Base-by-base conservation (phyloP, 345 rosid species). In the Eucalyptus pauciflora region DNA sequence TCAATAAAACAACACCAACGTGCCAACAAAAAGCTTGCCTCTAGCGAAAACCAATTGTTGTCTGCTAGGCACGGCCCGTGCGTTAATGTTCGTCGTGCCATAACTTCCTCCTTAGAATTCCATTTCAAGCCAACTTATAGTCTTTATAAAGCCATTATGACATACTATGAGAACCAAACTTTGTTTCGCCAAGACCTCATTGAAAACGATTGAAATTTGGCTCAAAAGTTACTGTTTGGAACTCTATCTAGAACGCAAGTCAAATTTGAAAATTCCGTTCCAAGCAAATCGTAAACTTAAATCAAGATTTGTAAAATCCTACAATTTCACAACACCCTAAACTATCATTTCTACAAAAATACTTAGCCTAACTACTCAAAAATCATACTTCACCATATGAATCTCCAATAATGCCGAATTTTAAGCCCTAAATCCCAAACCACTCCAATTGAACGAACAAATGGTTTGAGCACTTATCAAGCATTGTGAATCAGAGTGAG, bases 61-160 rank as follows among this genome's bases (percentile, higher is more conserved):
- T 17, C 0, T 51, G 4, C 10, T 52, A 52, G 10, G 24, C 10
- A 3, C 10, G 0, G 4, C 10, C 0, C 1, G 0, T 52, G 24
- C 4, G 0, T 18, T 52, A 52, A 52, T 7, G 56, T 3, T 52
- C 0, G 0, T 52, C 4, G 2, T 18, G 24, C 56, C 24, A 52
- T 52, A 52, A 18, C 56, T 17, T 52, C 56, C 56, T 18, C 56
- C 2, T 18, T 52, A 24, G 24, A 52, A 52, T 52, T 52, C 8
- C 1, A 9, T 52, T 52, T 52, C 24, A 52, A 17, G 56, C 24
- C 56, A 52, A 52, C 10, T 18, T 52, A 52, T 52, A 52, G 56
- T 52, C 4, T 1, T 52, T 52, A 52, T 52, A 52, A 52, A 52
- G 9, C 24, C 10, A 52, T 52, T 52, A 17, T 18, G 10, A 18